Base-by-base conservation (phyloP, 352 stramenopile genomes). In the Phytophthora citricola region DNA sequence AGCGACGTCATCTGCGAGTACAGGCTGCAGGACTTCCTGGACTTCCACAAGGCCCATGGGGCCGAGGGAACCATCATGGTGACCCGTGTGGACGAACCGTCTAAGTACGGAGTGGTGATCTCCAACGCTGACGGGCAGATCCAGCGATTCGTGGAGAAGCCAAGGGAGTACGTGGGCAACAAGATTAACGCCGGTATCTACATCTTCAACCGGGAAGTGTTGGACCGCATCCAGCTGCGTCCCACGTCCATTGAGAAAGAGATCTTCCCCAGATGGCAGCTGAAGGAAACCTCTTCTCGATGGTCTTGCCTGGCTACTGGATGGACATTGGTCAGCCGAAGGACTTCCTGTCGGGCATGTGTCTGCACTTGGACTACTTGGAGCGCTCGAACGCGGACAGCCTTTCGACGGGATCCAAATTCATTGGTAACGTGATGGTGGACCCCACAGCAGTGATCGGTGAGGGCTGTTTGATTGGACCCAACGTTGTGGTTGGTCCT, bases 171-270 rank as follows among this genome's bases (percentile, higher is more conserved):
- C 64, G 88, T 97, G 29, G 88, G 89, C 62, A 95, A 97, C 78
- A 88, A 96, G 71, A 95, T 97, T 66, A 97, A 96, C 60, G 90
- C 89, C 6, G 90, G 89, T 26, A 94, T 97, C 43, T 97, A 97
- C 70, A 91, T 96, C 24, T 95, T 97, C 63, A 94, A 92, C 58
- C 83, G 85, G 20, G 85, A 93, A 56, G 82, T 97, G 22, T 76
- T 97, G 24, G 87, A 96, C 53, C 82, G 89, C 15, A 97, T 97
- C 52, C 83, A 92, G 74, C 59, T 95, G 32, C 81, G 85, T 22
- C 90, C 90, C n/a, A 97, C 90, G 24, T 97, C 90, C 14, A 96
- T 97, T 58, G 90, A 97, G 65, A 93, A 93, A 62, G 90, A 97
- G 66, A 83, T 97, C 36, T 97, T 97, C 65, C 90, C 27, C 84